Evolutionary conservation across 2,329 filamentous ascomycete species (phyloP), one percentile per base, ranked within the genome.

Genomic region (Sporothrix brasiliensis): DNA sequence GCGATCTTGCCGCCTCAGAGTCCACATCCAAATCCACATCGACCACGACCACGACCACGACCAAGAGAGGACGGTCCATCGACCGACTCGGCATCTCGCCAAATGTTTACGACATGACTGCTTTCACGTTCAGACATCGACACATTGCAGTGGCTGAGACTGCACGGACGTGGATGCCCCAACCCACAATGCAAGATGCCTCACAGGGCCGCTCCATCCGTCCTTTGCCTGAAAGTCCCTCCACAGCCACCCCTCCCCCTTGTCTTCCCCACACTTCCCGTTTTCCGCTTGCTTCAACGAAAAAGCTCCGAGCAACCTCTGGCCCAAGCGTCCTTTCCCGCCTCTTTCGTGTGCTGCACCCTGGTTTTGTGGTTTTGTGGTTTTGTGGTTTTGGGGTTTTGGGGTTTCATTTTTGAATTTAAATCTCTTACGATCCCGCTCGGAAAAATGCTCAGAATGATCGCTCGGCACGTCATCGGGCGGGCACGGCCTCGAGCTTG

Each of bases 401-500:
- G 4, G 2, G 13, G 2, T 44, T 44, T 13, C 39, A 41, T 27
- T 56, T 56, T 39, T 39, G 19, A 30, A 41, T 60, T 60, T 7
- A 47, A 13, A 14, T 47, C 44, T 9, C 16, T 16, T 30, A 34
- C 4, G 52, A 54, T 61, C 16, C 16, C 16, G 24, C 24, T 39
- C 16, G 56, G 39, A 10, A 5, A 44, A 47, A 27, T 7, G 21
- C 21, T 9, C 7, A 30, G 41, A 27, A 61, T 27, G 58, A 63
- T 63, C 58, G n/a, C 19, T 21, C 58, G n/a, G 39, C 58, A 47
- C 58, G 39, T 63, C 14, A 63, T 63, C 21, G n/a, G 39, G n/a
- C 39, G 39, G 58, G 39, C 39, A 58, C 54, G 54, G 24, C 21
- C 52, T 27, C 3, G n/a, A 24, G n/a, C 19, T 21, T 30, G 27